Evolutionary conservation across 2,329 filamentous ascomycete genomes (phyloP).

Genomic region (Zelopaecilomyces penicillatus): DNA sequence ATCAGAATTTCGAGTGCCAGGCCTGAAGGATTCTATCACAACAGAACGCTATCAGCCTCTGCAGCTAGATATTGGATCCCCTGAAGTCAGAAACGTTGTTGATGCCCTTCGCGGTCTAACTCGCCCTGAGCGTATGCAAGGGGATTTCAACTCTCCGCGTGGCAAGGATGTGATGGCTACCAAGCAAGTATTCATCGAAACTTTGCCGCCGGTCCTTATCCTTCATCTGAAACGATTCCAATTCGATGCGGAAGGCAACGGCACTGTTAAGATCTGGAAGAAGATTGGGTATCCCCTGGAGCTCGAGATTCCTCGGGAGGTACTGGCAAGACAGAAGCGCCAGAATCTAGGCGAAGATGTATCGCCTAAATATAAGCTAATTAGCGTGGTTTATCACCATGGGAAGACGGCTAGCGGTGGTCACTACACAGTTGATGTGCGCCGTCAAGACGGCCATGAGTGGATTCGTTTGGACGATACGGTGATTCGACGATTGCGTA

Average conservation of each 20-base stretch:
- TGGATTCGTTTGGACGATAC: slow-evolving; percentile 98
- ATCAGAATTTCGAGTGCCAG: slow-evolving; percentile 80
- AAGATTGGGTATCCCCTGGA: slow-evolving; percentile 93
- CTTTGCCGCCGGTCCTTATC: slow-evolving; percentile 81
- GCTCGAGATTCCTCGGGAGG: slow-evolving; percentile 85
- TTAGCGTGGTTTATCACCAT: slow-evolving; percentile 91
- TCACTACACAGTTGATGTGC: slow-evolving; percentile 96
- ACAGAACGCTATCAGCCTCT: slow-evolving; percentile 89
- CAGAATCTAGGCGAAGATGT: slow-evolving; percentile 56
- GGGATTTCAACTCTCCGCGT: slow-evolving; percentile 72
- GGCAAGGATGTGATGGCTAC: slow-evolving; percentile 71
- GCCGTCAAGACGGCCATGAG: slow-evolving; percentile 86
- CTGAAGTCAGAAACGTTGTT: slow-evolving; percentile 80
- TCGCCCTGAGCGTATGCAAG: slow-evolving; percentile 73
- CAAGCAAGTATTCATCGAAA: slow-evolving; percentile 93
- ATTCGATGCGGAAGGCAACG: slow-evolving; percentile 71
- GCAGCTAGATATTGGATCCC: slow-evolving; percentile 85
- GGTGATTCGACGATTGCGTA: slow-evolving; percentile 71
- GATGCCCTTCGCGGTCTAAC: slow-evolving; percentile 85
- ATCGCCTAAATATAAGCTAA: slow-evolving; percentile 76
- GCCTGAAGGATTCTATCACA: slow-evolving; percentile 83
- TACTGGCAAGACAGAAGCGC: slow-evolving; percentile 67
- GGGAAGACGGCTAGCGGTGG: slow-evolving; percentile 93
- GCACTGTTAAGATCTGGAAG: slow-evolving; percentile 97
- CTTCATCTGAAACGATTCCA: slow-evolving; percentile 96